Evolutionary conservation across 495 filamentous ascomycete genomes (phyloP).

Genomic region (Neurospora sp.): DNA sequence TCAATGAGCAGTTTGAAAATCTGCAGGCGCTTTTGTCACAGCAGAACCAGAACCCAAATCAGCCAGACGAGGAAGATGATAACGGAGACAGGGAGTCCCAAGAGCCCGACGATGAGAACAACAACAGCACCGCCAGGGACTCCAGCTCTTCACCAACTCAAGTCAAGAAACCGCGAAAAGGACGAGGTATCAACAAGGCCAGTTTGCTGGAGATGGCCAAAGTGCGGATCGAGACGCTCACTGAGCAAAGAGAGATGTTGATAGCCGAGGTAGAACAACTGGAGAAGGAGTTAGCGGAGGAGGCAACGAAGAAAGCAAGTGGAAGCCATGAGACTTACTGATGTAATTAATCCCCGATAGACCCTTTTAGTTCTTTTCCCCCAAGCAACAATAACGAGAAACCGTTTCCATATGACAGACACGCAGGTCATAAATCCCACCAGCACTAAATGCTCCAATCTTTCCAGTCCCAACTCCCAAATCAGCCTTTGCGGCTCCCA

Average conservation of each 20-base stretch:
- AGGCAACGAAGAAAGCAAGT: not conserved
- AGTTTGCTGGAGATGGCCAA: constrained; percentile 16
- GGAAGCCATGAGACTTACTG: not conserved
- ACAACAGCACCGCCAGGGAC: not conserved
- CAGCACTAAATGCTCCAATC: not conserved
- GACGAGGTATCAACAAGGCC: constrained; percentile 13
- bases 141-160: not conserved
- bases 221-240: constrained; percentile 6
- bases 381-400: not conserved
- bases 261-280: constrained; percentile 1
- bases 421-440: not conserved
- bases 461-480: not conserved
- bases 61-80: not conserved
- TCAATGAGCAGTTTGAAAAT: constrained; percentile 19
- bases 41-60: no score
- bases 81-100: not conserved
- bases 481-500: not conserved
- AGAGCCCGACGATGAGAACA: not conserved
- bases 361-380: not conserved
- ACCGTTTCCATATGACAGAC: not conserved
- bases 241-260: constrained; percentile 7
- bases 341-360: not conserved
- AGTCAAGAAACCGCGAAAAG: not conserved
- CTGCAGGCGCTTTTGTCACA: constrained; percentile 12
- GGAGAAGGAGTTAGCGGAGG: not conserved